These are phyloP conservation scores for Ettlia oleoabundans DNA, from an alignment of 139 green algal species.

Conservation along the genomic window DNA sequence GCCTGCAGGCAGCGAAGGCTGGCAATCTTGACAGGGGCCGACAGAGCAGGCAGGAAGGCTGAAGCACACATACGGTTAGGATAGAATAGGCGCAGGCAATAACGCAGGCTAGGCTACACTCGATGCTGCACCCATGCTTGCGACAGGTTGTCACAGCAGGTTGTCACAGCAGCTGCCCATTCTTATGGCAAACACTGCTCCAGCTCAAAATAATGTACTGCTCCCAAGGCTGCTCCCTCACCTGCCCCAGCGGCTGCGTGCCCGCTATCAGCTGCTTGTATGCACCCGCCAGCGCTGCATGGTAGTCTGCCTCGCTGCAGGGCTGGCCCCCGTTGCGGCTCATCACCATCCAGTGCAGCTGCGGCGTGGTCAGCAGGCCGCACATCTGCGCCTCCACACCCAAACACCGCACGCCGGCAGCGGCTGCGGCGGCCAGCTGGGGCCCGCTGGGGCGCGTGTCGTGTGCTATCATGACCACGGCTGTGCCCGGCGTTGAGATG, in stretches of 20 bases:
- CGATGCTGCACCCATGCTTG: too few species aligned
- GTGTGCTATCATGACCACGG: conserved; percentile 72
- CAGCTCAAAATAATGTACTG: too few species aligned
- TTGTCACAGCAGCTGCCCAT: too few species aligned
- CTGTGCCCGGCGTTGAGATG: conserved; percentile 4
- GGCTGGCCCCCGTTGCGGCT: conserved; percentile 38
- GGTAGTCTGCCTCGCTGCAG: conserved; percentile 55
- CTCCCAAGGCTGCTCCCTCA: too few species aligned
- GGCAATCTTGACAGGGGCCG: too few species aligned
- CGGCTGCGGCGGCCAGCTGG: conserved; percentile 66
- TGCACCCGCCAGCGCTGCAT: conserved; percentile 39
- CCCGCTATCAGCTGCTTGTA: conserved; percentile 39
- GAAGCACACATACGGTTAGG: too few species aligned
- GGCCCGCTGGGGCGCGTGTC: conserved; percentile 80
- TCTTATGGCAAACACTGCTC: too few species aligned
- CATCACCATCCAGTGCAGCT: conserved; percentile 88
- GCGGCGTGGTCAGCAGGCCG: conserved; percentile 91
- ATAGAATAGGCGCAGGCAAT: too few species aligned
- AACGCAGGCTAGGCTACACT: too few species aligned
- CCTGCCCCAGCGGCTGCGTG: conserved; percentile 23
- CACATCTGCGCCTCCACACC: conserved; percentile 50
- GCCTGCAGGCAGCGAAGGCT: too few species aligned
- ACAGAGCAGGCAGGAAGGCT: too few species aligned
- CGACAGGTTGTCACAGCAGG: too few species aligned
- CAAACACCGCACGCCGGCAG: conserved; percentile 64